Evolutionary conservation across 495 filamentous ascomycete species (phyloP), one percentile per base, ranked within the genome.

Genomic region (Hypoxylon intermedium): DNA sequence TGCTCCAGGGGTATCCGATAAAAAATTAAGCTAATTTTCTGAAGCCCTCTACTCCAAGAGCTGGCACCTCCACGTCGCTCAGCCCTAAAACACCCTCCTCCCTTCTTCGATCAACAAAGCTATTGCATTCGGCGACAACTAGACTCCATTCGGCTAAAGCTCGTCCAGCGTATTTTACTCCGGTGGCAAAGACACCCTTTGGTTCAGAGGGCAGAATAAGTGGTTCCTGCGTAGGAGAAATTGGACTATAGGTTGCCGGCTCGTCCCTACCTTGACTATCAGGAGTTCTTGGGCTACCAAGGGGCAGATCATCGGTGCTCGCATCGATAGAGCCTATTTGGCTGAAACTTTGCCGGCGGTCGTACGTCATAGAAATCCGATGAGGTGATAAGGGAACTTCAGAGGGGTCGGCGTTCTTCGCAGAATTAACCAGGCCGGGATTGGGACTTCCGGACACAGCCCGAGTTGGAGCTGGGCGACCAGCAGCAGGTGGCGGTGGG

Each of bases 81-180:
- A 93, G 81, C 5, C 75, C 76, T 6, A 90, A 85, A 11, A 96
- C 89, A 41, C 94, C 94, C 73, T 98, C 94, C 33, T 86, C 86
- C 58, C 87, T 88, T 53, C 94, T 82, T 21, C 93, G 82, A 23
- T 96, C 90, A 41, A 93, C 90, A 73, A 98, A 98, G 67, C 86
- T 91, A 69, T 98, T 92, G 75, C 88, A 93, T 72, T 98, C 94
- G 19, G 81, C 80, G 6, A 97, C 87, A 30, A 97, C 83, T 16
- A 90, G 74, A 11, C 85, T 78, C 94, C 94, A 98, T 73, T 98
- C 94, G 1, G 93, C 92, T 45, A 98, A 80, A 1, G 94, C 92
- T 40, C 93, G 84, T 1, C 94, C 94, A 5, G 86, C 79, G 72
- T 98, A 98, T 59, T 87, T 90, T 53, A 79, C 72, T 13, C 69